Evolutionary conservation across 495 filamentous ascomycete genomes (phyloP).

Genomic region (Annulohypoxylon maeteangense): DNA sequence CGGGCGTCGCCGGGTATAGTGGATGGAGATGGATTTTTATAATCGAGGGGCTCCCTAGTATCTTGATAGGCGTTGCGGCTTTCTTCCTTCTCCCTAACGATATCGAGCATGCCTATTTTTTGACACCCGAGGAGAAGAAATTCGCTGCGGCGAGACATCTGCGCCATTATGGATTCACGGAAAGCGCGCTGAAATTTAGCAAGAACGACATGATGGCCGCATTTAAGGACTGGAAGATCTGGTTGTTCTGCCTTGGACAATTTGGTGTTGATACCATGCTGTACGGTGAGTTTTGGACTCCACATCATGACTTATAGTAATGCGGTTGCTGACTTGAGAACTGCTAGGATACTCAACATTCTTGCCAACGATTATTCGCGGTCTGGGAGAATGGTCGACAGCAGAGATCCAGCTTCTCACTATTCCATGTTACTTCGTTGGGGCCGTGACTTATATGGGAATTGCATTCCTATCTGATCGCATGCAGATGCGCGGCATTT

Average conservation of each 20-base stretch:
- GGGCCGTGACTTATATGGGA: conserved; percentile 71
- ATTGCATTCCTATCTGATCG: conserved; percentile 70
- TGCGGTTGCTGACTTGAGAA: neutral
- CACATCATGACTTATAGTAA: neutral
- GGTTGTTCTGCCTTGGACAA: conserved; percentile 71
- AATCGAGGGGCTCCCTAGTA: conserved; percentile 76
- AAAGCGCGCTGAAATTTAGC: conserved; percentile 67
- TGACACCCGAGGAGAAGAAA: conserved; percentile 68
- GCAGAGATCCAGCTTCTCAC: conserved; percentile 78
- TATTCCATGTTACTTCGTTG: conserved; percentile 78
- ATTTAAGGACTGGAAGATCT: conserved; percentile 72
- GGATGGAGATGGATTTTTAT: conserved; percentile 77
- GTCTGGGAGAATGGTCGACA: conserved; percentile 68
- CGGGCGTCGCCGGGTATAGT: conserved; percentile 68
- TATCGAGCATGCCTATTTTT: conserved; percentile 69
- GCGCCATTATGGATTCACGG: conserved; percentile 68
- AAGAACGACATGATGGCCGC: conserved; percentile 60
- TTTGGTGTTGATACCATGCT: conserved; percentile 79
- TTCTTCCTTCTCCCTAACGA: conserved; percentile 75
- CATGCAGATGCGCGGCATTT: conserved; percentile 69
- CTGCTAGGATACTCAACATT: conserved; percentile 74
- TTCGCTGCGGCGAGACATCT: conserved; percentile 57
- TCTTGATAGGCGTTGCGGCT: conserved; percentile 68
- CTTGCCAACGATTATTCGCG: conserved; percentile 79
- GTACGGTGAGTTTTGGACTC: conserved; percentile 61